Conservation (phyloP, 2,329 filamentous ascomycete genomes). For the Didymellaceae sp. region DNA sequence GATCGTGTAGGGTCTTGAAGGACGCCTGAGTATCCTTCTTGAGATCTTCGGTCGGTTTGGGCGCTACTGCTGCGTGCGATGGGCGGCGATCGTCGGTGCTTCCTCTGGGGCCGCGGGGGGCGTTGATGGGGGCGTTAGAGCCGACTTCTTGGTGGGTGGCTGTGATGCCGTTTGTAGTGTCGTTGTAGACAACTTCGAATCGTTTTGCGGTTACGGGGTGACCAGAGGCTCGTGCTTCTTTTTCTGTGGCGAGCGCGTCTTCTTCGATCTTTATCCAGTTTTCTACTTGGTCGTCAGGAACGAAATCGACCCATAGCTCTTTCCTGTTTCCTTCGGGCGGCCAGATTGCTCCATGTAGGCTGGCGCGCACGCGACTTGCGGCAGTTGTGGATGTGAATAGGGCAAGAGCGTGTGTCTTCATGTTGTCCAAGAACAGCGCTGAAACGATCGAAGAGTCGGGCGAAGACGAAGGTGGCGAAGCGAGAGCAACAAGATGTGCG, state of each 20-base stretch:
- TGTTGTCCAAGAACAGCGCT: constrained; percentile 71
- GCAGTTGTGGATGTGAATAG: constrained; percentile 71
- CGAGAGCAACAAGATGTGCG: constrained; percentile 72
- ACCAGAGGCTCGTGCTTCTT: constrained; percentile 33
- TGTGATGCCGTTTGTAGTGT: constrained; percentile 25
- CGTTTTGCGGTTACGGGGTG: constrained; percentile 30
- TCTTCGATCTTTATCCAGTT: constrained; percentile 70
- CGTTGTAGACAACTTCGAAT: constrained; percentile 42
- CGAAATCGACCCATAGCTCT: constrained; percentile 85
- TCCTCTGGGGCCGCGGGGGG: constrained; percentile 31
- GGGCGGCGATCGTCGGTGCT: neutral
- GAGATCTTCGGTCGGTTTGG: constrained; percentile 10
- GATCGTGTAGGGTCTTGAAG: constrained; percentile 65
- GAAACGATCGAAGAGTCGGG: constrained; percentile 56
- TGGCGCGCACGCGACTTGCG: constrained; percentile 76
- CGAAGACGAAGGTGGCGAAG: constrained; percentile 62
- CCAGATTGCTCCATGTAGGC: constrained; percentile 81
- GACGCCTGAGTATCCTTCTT: constrained; percentile 27
- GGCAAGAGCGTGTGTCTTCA: constrained; percentile 87
- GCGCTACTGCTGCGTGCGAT: constrained; percentile 8
- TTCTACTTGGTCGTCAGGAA: constrained; percentile 75
- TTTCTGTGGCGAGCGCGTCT: constrained; percentile 37
- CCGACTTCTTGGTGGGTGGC: constrained; percentile 46
- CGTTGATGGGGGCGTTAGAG: constrained; percentile 30
- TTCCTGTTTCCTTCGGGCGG: constrained; percentile 86